These are phyloP conservation scores for Dryas alaskensis DNA, from an alignment of 306 rosid species.

Conservation along the genomic window DNA sequence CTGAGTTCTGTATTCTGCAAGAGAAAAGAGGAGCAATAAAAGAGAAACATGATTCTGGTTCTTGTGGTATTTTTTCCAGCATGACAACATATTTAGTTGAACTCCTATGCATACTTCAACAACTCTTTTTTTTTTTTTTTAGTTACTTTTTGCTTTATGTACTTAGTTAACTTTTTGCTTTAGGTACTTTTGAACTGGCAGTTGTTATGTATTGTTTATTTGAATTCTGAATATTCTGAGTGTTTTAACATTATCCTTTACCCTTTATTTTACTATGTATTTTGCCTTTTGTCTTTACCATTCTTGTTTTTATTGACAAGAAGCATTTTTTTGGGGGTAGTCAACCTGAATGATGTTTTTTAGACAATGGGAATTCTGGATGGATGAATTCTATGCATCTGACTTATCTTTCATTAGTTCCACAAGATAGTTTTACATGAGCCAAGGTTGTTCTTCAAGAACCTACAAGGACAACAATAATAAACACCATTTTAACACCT, in stretches of 20 bases:
- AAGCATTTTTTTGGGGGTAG: background rate
- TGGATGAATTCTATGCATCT: background rate
- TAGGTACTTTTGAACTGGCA: background rate
- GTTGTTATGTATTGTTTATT: constrained; percentile 10
- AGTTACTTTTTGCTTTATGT: background rate
- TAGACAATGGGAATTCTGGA: background rate
- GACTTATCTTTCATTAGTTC: background rate
- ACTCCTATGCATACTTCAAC: background rate
- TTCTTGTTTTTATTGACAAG: background rate
- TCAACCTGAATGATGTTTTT: background rate
- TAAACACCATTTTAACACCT: background rate
- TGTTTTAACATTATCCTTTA: background rate
- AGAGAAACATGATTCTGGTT: constrained; percentile 3
- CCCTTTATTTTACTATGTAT: background rate
- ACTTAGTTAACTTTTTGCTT: background rate
- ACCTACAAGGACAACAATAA: background rate
- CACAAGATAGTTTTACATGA: background rate
- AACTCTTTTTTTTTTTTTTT: background rate
- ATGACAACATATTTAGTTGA: background rate
- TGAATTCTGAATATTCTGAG: background rate
- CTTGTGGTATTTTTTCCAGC: background rate
- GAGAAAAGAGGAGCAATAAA: background rate
- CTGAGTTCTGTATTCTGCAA: constrained; percentile 4
- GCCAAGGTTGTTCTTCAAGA: background rate
- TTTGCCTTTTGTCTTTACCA: background rate